Base-by-base conservation (phyloP, 1,284 basidiomycete species). In the Sporisorium graminicola region DNA sequence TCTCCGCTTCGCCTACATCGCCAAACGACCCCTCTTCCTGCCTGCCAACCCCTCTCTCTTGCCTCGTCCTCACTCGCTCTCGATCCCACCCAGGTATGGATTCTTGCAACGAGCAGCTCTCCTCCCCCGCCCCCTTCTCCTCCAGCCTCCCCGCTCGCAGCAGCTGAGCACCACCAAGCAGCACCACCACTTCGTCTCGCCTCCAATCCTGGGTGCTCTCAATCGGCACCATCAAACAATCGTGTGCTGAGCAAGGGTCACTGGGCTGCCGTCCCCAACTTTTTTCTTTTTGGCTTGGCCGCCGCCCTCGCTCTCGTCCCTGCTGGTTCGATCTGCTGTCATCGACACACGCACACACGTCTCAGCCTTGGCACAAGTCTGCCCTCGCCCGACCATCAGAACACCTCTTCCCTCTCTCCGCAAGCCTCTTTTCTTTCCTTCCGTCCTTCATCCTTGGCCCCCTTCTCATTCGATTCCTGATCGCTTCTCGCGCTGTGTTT, bases 401-500 rank as follows among this genome's bases (percentile, higher is more conserved):
- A 4, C 31, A 7, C 12, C 49, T 13, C 5, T 33, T 18, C 29
- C 49, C 26, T 50, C 26, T 8, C 9, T 24, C 5, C 26, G 46
- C 46, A 47, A 47, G 47, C 24, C 47, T 33, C 50, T 24, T 35
- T 33, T 37, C 42, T 31, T 33, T 43, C 27, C 20, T 37, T 31
- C n/a, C 58, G 40, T 65, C 43, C 46, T 44, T 59, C 50, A 37
- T 46, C 43, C 59, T 49, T 8, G 20, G 42, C 37, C 47, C 22
- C 37, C n/a, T n/a, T 5, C 10, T 43, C 40, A 7, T 53, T 50
- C 51, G 31, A 43, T 47, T 56, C 35, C 50, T 65, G 47, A 33
- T 57, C 44, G 29, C 63, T 29, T 40, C 53, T 27, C 10, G 16
- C 29, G 9, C 10, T 69, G 43, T 63, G 69, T 72, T 66, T 66